Evolutionary conservation across 352 stramenopile genomes (phyloP).

Genomic region (Phytophthora citrophthora): DNA sequence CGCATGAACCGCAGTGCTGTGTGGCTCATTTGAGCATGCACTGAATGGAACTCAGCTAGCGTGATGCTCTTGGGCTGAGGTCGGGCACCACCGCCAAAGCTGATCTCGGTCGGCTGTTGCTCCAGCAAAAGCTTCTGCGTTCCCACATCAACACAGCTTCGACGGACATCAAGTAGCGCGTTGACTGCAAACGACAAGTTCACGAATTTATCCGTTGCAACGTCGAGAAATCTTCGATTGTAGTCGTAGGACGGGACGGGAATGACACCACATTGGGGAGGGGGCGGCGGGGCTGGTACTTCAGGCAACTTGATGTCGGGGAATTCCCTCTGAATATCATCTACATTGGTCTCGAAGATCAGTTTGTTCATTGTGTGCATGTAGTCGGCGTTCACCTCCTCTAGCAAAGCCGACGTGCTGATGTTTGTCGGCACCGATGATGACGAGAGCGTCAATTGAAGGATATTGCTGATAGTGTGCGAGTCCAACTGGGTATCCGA

Average conservation of each 20-base stretch:
- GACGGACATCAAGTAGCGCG: slow-evolving; percentile 77
- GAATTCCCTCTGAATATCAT: slow-evolving; percentile 69
- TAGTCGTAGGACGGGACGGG: slow-evolving; percentile 65
- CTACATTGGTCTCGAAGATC: slow-evolving; percentile 83
- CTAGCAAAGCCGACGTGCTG: slow-evolving; percentile 70
- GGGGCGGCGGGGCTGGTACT: slow-evolving; percentile 15
- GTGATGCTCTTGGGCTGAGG: slow-evolving; percentile 68
- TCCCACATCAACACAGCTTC: slow-evolving; percentile 69
- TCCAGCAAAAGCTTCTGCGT: slow-evolving; percentile 70
- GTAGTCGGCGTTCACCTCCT: slow-evolving; percentile 93
- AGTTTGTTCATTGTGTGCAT: slow-evolving; percentile 95
- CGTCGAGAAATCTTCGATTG: slow-evolving; percentile 66
- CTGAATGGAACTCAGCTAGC: slow-evolving; percentile 69
- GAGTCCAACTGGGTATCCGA: slow-evolving; percentile 71
- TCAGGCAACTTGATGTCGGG: slow-evolving; percentile 54
- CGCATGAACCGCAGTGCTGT: slow-evolving; percentile 77
- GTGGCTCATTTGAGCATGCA: slow-evolving; percentile 77
- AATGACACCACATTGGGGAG: slow-evolving; percentile 63
- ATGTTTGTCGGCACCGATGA: slow-evolving; percentile 55
- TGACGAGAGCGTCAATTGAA: slow-evolving; percentile 71
- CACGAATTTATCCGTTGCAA: slow-evolving; percentile 72
- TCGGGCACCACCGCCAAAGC: slow-evolving; percentile 45
- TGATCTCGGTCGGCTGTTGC: slow-evolving; percentile 69
- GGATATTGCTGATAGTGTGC: slow-evolving; percentile 74
- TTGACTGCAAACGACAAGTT: slow-evolving; percentile 74